Evolutionary conservation across 345 rosid species (phyloP).

Genomic region (Brassica napus): Da-Ae NC_063446.1:6172001-6172500

Average conservation of each 20-base stretch:
- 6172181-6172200: neutral
- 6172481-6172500: too few species aligned
- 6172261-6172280: neutral
- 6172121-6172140: neutral
- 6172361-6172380: too few species aligned
- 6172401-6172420: too few species aligned
- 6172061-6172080: neutral
- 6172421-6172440: too few species aligned
- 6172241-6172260: neutral
- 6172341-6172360: neutral
- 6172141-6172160: neutral
- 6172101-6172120: neutral
- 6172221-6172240: neutral
- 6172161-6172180: neutral
- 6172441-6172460: too few species aligned
- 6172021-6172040: neutral
- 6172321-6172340: conserved; percentile 1
- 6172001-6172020: neutral
- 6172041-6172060: neutral
- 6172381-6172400: too few species aligned
- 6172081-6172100: neutral
- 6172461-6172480: too few species aligned
- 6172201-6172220: neutral
- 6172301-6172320: neutral
- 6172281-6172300: neutral